phyloP scores from a whole-genome alignment of 768 basidiomycete genomes.

The Phaffia tasmanica region DNA sequence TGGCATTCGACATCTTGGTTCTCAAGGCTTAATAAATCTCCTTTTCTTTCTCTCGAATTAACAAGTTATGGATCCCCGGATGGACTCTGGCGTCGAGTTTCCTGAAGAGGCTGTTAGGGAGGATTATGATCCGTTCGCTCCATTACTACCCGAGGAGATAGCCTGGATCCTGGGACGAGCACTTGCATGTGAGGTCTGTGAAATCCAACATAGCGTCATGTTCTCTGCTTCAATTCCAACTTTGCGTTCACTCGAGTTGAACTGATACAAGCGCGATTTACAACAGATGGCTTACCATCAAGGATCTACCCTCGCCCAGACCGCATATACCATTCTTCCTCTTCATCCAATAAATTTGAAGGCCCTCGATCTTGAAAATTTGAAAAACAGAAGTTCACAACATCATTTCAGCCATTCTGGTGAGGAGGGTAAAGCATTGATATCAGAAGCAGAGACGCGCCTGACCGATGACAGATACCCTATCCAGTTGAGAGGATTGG shows the following conservation, averaged over 20 bases:
- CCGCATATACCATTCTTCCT: constrained; percentile 67
- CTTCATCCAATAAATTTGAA: constrained; percentile 45
- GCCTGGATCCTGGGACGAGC: constrained; percentile 79
- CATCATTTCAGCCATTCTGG: neutral
- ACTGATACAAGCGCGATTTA: constrained; percentile 1
- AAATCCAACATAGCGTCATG: neutral
- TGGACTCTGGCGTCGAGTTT: constrained; percentile 61
- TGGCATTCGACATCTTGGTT: neutral
- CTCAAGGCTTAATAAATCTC: constrained; percentile 10
- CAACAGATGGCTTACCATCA: constrained; percentile 74
- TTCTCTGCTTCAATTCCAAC: neutral
- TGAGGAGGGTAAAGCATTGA: neutral
- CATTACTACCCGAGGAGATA: constrained; percentile 63
- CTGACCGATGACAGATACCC: constrained; percentile 40
- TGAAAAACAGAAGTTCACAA: neutral
- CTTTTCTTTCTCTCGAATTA: constrained; percentile 24
- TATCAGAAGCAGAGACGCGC: neutral
- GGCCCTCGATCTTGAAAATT: constrained; percentile 27
- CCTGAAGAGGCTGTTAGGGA: constrained; percentile 35
- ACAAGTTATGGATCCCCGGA: constrained; percentile 74
- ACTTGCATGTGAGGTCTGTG: constrained; percentile 58
- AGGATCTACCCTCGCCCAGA: constrained; percentile 74
- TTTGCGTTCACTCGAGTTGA: neutral
- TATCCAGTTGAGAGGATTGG: constrained; percentile 53
- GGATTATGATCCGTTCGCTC: constrained; percentile 55